Percentiles rank a stretch among this genome's conserved stretches.
Evolutionary conservation across 495 filamentous ascomycete species (phyloP).

Genomic region (Aspergillus baeticus): DNA sequence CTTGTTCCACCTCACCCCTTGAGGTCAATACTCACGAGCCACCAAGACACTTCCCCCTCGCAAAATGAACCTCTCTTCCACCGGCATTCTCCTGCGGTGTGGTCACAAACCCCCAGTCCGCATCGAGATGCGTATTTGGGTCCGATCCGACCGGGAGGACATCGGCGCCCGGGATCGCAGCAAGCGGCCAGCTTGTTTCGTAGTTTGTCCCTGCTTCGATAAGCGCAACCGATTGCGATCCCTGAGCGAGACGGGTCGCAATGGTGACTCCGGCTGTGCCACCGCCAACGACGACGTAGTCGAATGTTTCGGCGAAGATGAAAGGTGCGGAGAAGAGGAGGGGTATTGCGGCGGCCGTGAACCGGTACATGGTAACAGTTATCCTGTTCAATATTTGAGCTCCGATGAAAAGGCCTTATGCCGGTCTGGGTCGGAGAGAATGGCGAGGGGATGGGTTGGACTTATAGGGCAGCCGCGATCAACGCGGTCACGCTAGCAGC

Average conservation of each 20-base stretch:
- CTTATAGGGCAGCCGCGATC: no score
- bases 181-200: slow-evolving; percentile 42
- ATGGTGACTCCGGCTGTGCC: slow-evolving; percentile 52
- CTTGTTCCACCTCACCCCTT: background rate
- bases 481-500: no score
- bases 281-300: slow-evolving; percentile 54
- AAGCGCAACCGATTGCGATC: slow-evolving; percentile 39
- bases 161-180: slow-evolving; percentile 45
- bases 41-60: slow-evolving; percentile 37
- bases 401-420: no score
- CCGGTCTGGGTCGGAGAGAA: no score
- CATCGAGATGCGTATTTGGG: slow-evolving; percentile 26
- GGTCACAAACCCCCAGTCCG: slow-evolving; percentile 52
- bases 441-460: no score
- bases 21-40: slow-evolving; percentile 31
- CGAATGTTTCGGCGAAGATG: slow-evolving; percentile 27
- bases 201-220: slow-evolving; percentile 62
- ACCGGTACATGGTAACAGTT: no score
- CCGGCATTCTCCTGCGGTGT: slow-evolving; percentile 28
- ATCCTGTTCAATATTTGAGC: no score
- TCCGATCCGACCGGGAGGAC: slow-evolving; percentile 33
- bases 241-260: slow-evolving; percentile 42
- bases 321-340: no score
- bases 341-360: no score
- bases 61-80: slow-evolving; percentile 41